Evolutionary conservation across 2,329 filamentous ascomycete species (phyloP), one percentile per base, ranked within the genome.

Genomic region (Neophaeococcomyces mojaviensis): DNA sequence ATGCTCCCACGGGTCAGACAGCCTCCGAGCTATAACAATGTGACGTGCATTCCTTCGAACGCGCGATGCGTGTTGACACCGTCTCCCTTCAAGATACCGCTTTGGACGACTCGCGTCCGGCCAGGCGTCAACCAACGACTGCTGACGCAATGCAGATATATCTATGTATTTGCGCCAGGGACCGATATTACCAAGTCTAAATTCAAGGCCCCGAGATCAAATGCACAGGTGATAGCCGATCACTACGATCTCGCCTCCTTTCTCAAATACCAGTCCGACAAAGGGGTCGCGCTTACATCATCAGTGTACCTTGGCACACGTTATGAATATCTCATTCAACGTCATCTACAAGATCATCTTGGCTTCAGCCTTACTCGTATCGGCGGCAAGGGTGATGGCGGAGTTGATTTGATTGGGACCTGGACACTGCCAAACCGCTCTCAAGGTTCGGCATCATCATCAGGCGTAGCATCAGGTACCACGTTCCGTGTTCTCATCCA

Each of bases 351-450:
- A 33, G 61, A 57, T 34, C 63, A 71, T 13, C 64, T 60, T 31
- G 59, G 54, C 20, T 64, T 61, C 26, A 59, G 57, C 15, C 60
- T 71, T 46, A 56, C 62, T 47, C 67, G 68, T 30, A 61, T 67
- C 34, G 68, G 68, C 51, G 68, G 68, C 34, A 66, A 66, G 47
- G 60, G 62, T 15, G 68, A 71, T 51, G 59, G 59, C 33, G 68
- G 68, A 32, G 68, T 70, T 48, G 68, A 71, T 48, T 64, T 71
- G 3, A 54, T 68, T 9, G 68, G 68, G 42, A 68, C 65, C 36
- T 71, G 68, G 68, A 59, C 64, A 41, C 51, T 68, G 2, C 66
- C 66, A 12, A 26, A 22, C 4, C 16, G 16, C 4, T 41, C 20
- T 41, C 39, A 28, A 18, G 9, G 12, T 7, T 22, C 13, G 22